Conservation (phyloP, 768 basidiomycete genomes). For the Lentinula lateritia region DNA sequence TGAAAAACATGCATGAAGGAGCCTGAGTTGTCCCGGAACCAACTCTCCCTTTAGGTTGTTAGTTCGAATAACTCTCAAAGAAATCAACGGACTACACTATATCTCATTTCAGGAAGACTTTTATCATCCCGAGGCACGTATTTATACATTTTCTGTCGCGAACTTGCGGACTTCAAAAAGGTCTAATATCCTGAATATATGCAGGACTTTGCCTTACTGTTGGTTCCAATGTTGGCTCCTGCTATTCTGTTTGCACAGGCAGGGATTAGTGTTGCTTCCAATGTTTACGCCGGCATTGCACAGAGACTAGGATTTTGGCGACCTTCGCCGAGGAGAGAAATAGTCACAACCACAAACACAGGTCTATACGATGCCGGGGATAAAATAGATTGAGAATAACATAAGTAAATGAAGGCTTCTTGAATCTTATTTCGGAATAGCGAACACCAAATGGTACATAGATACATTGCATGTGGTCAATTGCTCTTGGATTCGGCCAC, state of each 20-base stretch:
- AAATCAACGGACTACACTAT: conserved; percentile 32
- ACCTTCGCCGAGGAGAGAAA: neutral
- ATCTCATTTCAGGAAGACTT: conserved; percentile 57
- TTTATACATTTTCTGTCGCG: neutral
- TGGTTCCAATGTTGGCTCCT: conserved; percentile 36
- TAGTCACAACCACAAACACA: neutral
- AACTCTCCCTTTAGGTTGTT: conserved; percentile 21
- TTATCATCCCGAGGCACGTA: conserved; percentile 45
- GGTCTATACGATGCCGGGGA: conserved; percentile 4
- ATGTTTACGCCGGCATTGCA: conserved; percentile 23
- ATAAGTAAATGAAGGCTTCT: neutral
- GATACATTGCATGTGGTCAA: neutral
- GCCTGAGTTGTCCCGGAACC: neutral
- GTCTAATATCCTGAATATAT: neutral
- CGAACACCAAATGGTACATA: neutral
- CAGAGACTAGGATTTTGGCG: conserved; percentile 29
- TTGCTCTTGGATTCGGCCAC: neutral
- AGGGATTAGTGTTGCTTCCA: conserved; percentile 18
- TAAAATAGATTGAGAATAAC: neutral
- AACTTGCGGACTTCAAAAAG: neutral
- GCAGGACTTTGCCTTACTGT: conserved; percentile 37
- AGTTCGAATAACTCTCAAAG: conserved; percentile 45
- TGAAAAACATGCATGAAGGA: neutral
- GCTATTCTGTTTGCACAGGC: conserved; percentile 27
- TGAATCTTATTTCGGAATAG: neutral